Conservation (phyloP, 495 filamentous ascomycete species). For the Bryoglossum gracile region DNA sequence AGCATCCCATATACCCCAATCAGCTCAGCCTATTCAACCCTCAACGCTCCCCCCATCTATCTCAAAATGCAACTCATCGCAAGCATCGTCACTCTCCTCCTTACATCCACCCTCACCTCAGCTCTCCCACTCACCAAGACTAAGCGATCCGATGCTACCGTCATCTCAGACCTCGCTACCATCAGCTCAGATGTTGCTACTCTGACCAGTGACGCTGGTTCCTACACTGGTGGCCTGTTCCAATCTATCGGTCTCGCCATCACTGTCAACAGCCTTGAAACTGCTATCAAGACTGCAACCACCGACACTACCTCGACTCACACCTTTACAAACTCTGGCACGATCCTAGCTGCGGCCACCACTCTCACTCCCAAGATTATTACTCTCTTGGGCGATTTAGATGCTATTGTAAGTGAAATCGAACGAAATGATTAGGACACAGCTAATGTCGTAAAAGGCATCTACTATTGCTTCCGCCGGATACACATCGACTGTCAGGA, state of each 20-base stretch:
- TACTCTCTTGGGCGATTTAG: constrained; percentile 2
- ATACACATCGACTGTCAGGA: background rate
- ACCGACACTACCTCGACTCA: constrained; percentile 3
- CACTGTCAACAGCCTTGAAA: background rate
- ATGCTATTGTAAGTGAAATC: constrained; percentile 6
- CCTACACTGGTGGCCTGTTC: constrained; percentile 3
- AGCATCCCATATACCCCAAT: background rate
- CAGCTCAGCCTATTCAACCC: background rate
- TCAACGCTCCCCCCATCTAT: background rate
- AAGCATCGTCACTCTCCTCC: background rate
- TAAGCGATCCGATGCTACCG: background rate
- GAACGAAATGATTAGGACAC: background rate
- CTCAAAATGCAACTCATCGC: constrained; percentile 12
- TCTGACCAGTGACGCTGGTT: background rate
- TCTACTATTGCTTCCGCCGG: constrained; percentile 3
- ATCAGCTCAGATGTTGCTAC: constrained; percentile 8
- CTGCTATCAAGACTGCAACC: background rate
- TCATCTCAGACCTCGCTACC: constrained; percentile 2
- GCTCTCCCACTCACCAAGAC: background rate
- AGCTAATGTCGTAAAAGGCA: background rate
- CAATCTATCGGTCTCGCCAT: background rate
- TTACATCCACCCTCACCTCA: background rate
- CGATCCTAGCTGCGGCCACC: background rate
- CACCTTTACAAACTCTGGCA: constrained; percentile 3
- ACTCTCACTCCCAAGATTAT: constrained; percentile 5